Conservation (phyloP, 495 filamentous ascomycete species). For the Penicillium silybi region DNA sequence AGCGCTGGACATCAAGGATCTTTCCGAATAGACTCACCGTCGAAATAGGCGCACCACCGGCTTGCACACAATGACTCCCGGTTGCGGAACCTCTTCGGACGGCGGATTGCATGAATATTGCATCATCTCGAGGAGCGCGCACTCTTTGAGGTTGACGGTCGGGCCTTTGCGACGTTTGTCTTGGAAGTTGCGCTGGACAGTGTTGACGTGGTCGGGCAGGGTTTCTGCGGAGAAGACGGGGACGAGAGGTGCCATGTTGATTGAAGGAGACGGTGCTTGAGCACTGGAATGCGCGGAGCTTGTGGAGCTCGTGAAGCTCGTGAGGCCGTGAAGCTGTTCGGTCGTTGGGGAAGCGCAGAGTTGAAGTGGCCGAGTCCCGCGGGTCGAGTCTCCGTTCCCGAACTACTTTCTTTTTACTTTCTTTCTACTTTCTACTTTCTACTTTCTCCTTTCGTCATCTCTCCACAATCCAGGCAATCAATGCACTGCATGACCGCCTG, state of each 20-base stretch:
- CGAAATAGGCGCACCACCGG: constrained; percentile 76
- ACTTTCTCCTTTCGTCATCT: background rate
- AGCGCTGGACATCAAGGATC: background rate
- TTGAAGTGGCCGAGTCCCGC: constrained; percentile 1
- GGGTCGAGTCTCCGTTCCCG: constrained; percentile 7
- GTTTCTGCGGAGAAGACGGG: constrained; percentile 37
- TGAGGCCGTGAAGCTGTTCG: background rate
- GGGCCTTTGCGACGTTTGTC: constrained; percentile 43
- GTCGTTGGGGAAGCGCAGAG: background rate
- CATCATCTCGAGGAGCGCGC: constrained; percentile 70
- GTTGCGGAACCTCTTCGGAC: constrained; percentile 50
- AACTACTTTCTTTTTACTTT: background rate
- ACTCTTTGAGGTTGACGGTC: constrained; percentile 57
- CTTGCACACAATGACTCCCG: constrained; percentile 63
- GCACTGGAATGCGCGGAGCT: background rate
- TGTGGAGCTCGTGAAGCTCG: background rate
- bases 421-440: background rate
- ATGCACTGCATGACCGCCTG: background rate
- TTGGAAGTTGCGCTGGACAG: constrained; percentile 37
- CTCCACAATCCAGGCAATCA: background rate
- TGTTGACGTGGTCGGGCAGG: constrained; percentile 41
- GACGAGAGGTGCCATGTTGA: constrained; percentile 40
- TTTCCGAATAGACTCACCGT: constrained; percentile 50
- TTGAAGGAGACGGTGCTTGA: background rate
- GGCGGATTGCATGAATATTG: constrained; percentile 74